Evolutionary conservation across 176 grass and related monocot species (phyloP).

Genomic region (Musa schizocarpa): DNA sequence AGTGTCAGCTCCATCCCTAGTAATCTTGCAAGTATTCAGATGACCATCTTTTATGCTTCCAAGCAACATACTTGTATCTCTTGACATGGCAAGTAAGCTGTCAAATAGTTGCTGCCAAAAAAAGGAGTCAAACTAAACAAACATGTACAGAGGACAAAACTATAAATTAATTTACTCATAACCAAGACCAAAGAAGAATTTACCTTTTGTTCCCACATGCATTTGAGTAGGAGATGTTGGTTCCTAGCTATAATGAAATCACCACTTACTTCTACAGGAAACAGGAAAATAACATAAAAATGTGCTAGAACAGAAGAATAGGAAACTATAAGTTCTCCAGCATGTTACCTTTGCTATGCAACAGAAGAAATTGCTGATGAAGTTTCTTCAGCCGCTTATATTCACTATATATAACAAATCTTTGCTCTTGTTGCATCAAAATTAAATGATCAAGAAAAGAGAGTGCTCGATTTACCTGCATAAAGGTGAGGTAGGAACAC

Average conservation of each 20-base stretch:
- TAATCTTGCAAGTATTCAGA: slow-evolving; percentile 35
- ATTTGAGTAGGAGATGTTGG: slow-evolving; percentile 52
- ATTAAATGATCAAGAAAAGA: slow-evolving; percentile 80
- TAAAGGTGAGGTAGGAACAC: neutral
- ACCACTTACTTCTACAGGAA: slow-evolving; percentile 28
- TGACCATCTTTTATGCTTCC: slow-evolving; percentile 54
- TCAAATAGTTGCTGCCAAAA: slow-evolving; percentile 58
- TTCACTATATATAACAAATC: slow-evolving; percentile 49
- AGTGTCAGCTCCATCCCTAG: slow-evolving; percentile 31
- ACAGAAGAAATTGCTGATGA: slow-evolving; percentile 29
- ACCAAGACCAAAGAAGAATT: slow-evolving; percentile 1
- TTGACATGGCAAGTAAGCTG: slow-evolving; percentile 50
- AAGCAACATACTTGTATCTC: slow-evolving; percentile 56
- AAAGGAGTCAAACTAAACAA: slow-evolving; percentile 2
- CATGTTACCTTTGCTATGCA: slow-evolving; percentile 50
- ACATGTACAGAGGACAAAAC: neutral
- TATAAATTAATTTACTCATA: neutral
- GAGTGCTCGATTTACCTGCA: slow-evolving; percentile 62
- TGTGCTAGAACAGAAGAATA: slow-evolving; percentile 1
- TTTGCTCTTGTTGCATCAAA: slow-evolving; percentile 58
- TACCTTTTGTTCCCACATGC: slow-evolving; percentile 92
- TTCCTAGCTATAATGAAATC: slow-evolving; percentile 32
- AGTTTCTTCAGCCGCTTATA: slow-evolving; percentile 46
- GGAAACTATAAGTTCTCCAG: neutral
- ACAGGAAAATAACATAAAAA: neutral